Base-by-base conservation (phyloP, 1,284 basidiomycete genomes). In the Irpex sp. region DNA sequence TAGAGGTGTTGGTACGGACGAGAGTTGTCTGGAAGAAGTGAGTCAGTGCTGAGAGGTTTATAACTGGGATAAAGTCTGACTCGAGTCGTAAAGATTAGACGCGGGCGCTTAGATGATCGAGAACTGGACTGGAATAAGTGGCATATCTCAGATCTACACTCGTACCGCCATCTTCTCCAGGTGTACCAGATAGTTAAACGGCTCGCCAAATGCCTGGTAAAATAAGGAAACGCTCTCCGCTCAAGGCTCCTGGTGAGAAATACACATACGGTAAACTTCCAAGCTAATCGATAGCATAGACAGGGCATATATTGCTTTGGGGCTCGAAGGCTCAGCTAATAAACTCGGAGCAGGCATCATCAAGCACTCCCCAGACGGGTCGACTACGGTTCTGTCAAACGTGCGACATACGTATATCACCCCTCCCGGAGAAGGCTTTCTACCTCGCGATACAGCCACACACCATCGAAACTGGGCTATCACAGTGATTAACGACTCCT, bases 361-460 rank as follows among this genome's bases (percentile, higher is more conserved):
- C 76, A 87, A 88, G 64, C 97, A 99, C 74, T 82, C 83, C 19
- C 79, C 83, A 36, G 85, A 91, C 72, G 91, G 87, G 54, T 84
- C 85, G 38, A 85, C 85, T 7, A 78, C 77, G 17, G 86, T 96
- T 13, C 80, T 96, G 19, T 89, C 93, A 52, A 92, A 97, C 69
- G 81, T 98, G 64, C 87, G 97, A 67, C 97, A 98, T 74, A 99
- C 97, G 7, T 98, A 99, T 74, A 94, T 99, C 67, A 99, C 97
- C 0, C 97, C 97, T 0, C 94, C 97, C 2, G 97, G 97, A 5
- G 93, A 98, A 77, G 97, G 97, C 0, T 99, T 99, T 75, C 87
- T 96, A 63, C 97, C 97, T 5, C 83, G 91, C 61, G 96, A 99
- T 73, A 99, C 97, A 3, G 97, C 97, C 1, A 82, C 92, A 65